phyloP scores from a whole-genome alignment of 768 basidiomycete species.

The Auricularia cornea region DNA sequence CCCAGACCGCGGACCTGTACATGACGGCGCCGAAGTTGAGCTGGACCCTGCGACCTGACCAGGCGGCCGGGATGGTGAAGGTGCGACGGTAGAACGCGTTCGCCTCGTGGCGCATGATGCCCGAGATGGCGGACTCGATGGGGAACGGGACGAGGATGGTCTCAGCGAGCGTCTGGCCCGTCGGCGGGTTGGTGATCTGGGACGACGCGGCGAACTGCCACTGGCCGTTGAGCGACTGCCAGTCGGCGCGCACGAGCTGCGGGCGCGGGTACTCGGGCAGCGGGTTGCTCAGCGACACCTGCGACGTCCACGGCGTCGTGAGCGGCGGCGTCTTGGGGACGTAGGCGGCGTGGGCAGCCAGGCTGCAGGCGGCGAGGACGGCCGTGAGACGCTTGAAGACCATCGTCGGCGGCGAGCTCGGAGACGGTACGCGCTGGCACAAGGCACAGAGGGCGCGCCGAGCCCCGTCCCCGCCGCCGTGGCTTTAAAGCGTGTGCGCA shows the following conservation, averaged over 20 bases:
- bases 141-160: conserved; percentile 1
- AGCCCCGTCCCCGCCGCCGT: too few species aligned
- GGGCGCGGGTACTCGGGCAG: conserved; percentile 1
- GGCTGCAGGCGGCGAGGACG: not conserved
- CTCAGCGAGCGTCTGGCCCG: conserved; percentile 1
- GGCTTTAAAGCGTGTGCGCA: too few species aligned
- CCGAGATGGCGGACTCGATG: conserved; percentile 1
- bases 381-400: not conserved
- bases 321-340: not conserved
- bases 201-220: not conserved
- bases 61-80: not conserved
- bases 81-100: not conserved
- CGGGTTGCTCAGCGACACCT: not conserved
- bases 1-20: not conserved
- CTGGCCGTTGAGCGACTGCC: not conserved
- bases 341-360: not conserved
- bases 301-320: conserved; percentile 3
- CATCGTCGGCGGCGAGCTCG: not conserved
- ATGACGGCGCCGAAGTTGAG: conserved; percentile 1
- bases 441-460: too few species aligned
- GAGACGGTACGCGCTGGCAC: too few species aligned
- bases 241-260: not conserved
- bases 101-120: not conserved
- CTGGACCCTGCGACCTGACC: not conserved
- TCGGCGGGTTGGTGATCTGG: not conserved